Evolutionary conservation across 2,329 filamentous ascomycete genomes (phyloP).

Genomic region (Aspergillus sergii): DNA sequence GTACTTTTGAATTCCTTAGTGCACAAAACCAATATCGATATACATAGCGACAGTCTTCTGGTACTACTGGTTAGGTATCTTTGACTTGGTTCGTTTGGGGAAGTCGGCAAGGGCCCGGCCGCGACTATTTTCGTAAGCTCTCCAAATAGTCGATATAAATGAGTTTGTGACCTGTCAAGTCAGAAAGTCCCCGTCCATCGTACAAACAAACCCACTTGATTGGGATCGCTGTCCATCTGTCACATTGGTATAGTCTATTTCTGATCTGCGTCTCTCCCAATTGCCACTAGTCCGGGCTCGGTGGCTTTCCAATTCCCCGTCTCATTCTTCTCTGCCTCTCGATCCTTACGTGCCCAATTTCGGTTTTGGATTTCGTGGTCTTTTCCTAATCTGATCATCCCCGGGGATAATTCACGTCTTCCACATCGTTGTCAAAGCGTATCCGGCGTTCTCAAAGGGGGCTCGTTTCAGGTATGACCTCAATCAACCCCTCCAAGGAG

Average conservation of each 20-base stretch:
- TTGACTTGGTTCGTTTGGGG: neutral
- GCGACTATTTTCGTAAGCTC: neutral
- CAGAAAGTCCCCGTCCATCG: neutral
- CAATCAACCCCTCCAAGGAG: neutral
- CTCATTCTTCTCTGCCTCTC: neutral
- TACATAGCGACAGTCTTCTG: no score
- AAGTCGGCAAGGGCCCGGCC: neutral
- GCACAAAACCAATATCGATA: neutral
- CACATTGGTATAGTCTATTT: conserved; percentile 14
- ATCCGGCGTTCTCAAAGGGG: neutral
- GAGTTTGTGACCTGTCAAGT: conserved; percentile 5
- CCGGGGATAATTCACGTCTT: neutral
- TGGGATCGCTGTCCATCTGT: conserved; percentile 17
- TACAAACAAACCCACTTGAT: conserved; percentile 2
- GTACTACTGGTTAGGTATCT: neutral
- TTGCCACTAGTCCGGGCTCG: conserved; percentile 5
- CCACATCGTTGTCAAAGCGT: neutral
- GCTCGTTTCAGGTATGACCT: neutral
- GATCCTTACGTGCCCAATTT: neutral
- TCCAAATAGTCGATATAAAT: conserved; percentile 1
- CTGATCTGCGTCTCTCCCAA: conserved; percentile 11
- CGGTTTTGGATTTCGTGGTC: neutral
- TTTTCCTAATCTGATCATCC: neutral
- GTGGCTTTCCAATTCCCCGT: conserved; percentile 7
- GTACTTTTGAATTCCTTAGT: neutral